A percentile compares a stretch with the other conserved stretches of the same genome.
These are phyloP conservation scores for Aspergillus puulaauensis DNA, from an alignment of 2,329 filamentous ascomycete species.

Conservation along the genomic window DNA sequence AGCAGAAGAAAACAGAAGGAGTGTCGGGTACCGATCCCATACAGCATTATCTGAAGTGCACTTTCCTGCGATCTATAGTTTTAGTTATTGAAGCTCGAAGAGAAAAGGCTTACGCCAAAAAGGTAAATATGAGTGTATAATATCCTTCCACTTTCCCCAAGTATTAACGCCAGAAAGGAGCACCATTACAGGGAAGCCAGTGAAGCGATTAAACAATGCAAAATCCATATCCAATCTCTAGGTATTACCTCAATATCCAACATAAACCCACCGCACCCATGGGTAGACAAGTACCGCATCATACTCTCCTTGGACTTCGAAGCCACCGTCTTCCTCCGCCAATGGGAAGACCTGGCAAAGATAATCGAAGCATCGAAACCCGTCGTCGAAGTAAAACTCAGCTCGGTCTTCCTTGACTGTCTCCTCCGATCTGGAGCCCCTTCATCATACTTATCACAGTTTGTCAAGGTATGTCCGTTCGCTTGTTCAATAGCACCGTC, in stretches of 20 bases:
- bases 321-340: slow-evolving; percentile 63
- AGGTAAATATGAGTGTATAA: slow-evolving; percentile 32
- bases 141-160: not conserved
- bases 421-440: slow-evolving; percentile 57
- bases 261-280: slow-evolving; percentile 49
- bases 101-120: slow-evolving; percentile 39
- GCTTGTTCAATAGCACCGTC: not conserved
- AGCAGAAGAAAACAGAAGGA: slow-evolving; percentile 23
- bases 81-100: slow-evolving; percentile 50
- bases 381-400: slow-evolving; percentile 44
- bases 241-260: slow-evolving; percentile 37
- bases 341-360: slow-evolving; percentile 64
- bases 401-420: slow-evolving; percentile 66
- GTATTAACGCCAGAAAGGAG: slow-evolving; percentile 37
- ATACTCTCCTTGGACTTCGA: slow-evolving; percentile 79
- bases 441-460: slow-evolving; percentile 13
- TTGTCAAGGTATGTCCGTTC: slow-evolving; percentile 43
- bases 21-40: slow-evolving; percentile 47
- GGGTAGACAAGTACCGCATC: slow-evolving; percentile 62
- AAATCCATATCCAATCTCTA: slow-evolving; percentile 44
- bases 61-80: slow-evolving; percentile 61
- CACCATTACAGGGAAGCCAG: slow-evolving; percentile 64
- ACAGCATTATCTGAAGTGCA: slow-evolving; percentile 65
- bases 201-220: slow-evolving; percentile 61
- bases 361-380: slow-evolving; percentile 53